Conservation (phyloP, 805 yeast species). For the Zygoascus biomembranicola region DNA sequence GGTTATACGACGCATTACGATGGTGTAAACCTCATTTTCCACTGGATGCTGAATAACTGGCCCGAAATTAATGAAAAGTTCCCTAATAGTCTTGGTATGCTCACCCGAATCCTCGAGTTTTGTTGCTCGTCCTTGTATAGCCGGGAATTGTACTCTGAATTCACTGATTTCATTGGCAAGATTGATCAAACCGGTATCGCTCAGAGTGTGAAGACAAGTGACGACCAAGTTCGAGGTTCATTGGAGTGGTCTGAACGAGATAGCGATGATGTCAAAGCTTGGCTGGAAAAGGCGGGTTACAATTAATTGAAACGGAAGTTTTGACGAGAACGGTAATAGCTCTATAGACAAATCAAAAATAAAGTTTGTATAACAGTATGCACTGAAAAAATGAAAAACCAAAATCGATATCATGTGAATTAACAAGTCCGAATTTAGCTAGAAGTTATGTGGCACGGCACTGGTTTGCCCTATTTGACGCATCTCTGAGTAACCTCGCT, state of each 20-base stretch:
- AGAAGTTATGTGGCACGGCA: no score
- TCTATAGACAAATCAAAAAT: no score
- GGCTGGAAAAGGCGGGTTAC: constrained; percentile 28
- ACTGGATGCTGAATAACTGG: constrained; percentile 71
- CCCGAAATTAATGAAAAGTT: constrained; percentile 52
- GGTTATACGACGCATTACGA: no score
- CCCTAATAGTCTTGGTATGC: constrained; percentile 77
- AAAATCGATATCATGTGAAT: no score
- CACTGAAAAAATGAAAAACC: no score
- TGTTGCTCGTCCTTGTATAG: constrained; percentile 56
- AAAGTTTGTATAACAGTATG: no score
- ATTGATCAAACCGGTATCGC: constrained; percentile 49
- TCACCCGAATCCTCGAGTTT: constrained; percentile 61
- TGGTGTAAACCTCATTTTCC: constrained; percentile 54
- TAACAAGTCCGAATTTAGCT: no score
- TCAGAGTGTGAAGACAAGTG: constrained; percentile 44
- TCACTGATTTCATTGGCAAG: constrained; percentile 38
- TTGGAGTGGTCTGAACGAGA: constrained; percentile 46
- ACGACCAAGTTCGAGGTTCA: constrained; percentile 46
- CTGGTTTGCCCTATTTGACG: no score
- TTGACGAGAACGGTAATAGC: no score
- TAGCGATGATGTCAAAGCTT: constrained; percentile 31
- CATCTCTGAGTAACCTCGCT: no score
- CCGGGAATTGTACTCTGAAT: constrained; percentile 44
- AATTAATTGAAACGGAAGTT: no score